Conservation (phyloP, 2,329 filamentous ascomycete genomes). For the Phialemonium atrogriseum region DNA sequence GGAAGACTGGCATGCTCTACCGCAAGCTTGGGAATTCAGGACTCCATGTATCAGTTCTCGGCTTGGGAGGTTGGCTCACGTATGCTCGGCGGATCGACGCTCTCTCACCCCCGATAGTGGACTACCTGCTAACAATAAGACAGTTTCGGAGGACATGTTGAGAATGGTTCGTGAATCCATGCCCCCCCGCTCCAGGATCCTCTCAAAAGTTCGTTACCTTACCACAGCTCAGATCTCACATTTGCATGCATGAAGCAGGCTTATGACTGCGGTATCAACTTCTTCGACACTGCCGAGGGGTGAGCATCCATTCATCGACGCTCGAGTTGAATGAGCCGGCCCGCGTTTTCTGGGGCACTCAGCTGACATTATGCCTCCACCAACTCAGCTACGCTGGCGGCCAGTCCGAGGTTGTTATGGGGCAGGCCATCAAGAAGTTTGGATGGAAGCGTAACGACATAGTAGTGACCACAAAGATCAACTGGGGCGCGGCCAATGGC, state of each 20-base stretch:
- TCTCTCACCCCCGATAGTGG: background rate
- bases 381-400: slow-evolving; percentile 38
- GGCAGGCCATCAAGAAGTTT: slow-evolving; percentile 41
- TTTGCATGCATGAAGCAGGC: slow-evolving; percentile 55
- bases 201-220: too few relatives aligned
- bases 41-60: slow-evolving; percentile 66
- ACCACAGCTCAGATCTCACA: slow-evolving; percentile 49
- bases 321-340: too few relatives aligned
- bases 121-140: background rate
- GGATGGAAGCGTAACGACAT: slow-evolving; percentile 45
- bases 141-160: background rate
- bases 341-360: too few relatives aligned
- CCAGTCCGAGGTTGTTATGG: slow-evolving; percentile 42
- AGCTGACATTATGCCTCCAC: too few relatives aligned
- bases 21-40: slow-evolving; percentile 35
- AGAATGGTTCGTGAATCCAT: background rate
- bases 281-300: slow-evolving; percentile 47
- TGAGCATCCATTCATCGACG: too few relatives aligned
- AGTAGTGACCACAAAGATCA: slow-evolving; percentile 43
- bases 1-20: too few relatives aligned
- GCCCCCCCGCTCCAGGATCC: too few relatives aligned
- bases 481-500: slow-evolving; percentile 44
- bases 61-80: slow-evolving; percentile 64
- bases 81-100: slow-evolving; percentile 53
- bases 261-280: slow-evolving; percentile 53